Conservation (phyloP, 2,329 filamentous ascomycete genomes). For the Epichloe uncinata region DNA sequence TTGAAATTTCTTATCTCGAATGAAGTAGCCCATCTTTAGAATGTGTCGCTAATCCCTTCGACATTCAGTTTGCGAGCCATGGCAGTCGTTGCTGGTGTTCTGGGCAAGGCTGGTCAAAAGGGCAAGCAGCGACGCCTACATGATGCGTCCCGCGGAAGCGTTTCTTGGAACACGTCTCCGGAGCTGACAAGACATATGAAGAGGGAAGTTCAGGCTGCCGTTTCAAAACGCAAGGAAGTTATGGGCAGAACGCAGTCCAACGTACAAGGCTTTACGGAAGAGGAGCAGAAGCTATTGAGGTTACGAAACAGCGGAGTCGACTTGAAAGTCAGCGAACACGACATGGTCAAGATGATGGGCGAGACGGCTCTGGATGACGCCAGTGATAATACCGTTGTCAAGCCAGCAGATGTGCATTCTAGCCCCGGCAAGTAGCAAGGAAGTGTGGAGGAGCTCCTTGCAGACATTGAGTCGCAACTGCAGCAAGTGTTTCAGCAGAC, state of each 20-base stretch:
- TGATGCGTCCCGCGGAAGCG: slow-evolving; percentile 45
- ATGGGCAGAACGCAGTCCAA: slow-evolving; percentile 24
- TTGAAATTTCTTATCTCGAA: neutral
- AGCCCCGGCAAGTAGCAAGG: neutral
- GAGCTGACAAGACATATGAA: slow-evolving; percentile 29
- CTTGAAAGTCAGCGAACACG: slow-evolving; percentile 21
- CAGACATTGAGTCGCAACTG: slow-evolving; percentile 10
- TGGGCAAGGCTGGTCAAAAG: slow-evolving; percentile 71
- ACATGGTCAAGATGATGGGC: slow-evolving; percentile 22
- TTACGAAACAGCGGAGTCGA: slow-evolving; percentile 14
- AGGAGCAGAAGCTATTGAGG: slow-evolving; percentile 22
- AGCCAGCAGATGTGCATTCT: neutral
- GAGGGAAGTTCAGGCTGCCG: slow-evolving; percentile 17
- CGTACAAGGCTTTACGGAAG: slow-evolving; percentile 23
- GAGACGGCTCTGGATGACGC: slow-evolving; percentile 7
- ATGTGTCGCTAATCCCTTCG: slow-evolving; percentile 2
- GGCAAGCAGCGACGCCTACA: slow-evolving; percentile 56
- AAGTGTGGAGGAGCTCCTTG: slow-evolving; percentile 3
- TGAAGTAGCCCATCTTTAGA: neutral
- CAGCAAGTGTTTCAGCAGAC: slow-evolving; percentile 5
- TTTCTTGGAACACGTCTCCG: slow-evolving; percentile 45
- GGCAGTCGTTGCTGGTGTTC: slow-evolving; percentile 68
- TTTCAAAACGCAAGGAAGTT: slow-evolving; percentile 21
- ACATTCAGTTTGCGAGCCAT: slow-evolving; percentile 59
- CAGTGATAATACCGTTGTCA: neutral